Evolutionary conservation across 768 basidiomycete species (phyloP), one percentile per base, ranked within the genome.

Genomic region (Pholiota conissans): DNA sequence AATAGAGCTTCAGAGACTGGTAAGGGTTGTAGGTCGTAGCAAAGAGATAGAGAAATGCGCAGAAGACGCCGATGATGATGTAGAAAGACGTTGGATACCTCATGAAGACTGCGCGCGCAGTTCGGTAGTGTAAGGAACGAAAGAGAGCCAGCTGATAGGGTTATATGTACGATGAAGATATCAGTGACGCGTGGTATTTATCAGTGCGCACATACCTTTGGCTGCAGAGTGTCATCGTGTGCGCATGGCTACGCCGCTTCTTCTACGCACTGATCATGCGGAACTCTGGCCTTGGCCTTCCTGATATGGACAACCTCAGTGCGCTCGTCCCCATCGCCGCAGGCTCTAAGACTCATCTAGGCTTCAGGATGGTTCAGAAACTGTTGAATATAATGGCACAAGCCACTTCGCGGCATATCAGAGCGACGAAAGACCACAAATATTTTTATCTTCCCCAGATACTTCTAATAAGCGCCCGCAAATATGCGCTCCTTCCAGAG

Each of bases 41-140:
- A 27, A 49, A 22, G 1, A 56, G 42, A 39, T 56, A 56, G 34
- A 56, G 22, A 1, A 37, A 49, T 28, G 55, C 47, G 34, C 32
- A 39, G 35, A 56, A 16, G 27, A 40, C n/a, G 6, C 47, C 37
- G 20, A 56, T 14, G 47, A 56, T 39, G 47, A 56, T 27, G 47
- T 47, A 49, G 26, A 49, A 16, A 29, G 14, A 8, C n/a, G 39
- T 14, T 32, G 55, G 24, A 35, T 42, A 48, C n/a, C n/a, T 47
- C 55, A 56, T 56, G 40, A 28, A 46, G 32, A n/a, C 26, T 16
- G 55, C 35, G 46, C 42, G 14, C 42, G 48, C 48, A 49, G 48
- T 49, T 29, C 13, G 30, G 13, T 30, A 32, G 8, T 29, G 27
- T 26, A 6, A 49, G 10, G 20, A 30, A n/a, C n/a, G n/a, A 13